Evolutionary conservation across 495 filamentous ascomycete species (phyloP).

Genomic region (Schizothecium vesticola): DNA sequence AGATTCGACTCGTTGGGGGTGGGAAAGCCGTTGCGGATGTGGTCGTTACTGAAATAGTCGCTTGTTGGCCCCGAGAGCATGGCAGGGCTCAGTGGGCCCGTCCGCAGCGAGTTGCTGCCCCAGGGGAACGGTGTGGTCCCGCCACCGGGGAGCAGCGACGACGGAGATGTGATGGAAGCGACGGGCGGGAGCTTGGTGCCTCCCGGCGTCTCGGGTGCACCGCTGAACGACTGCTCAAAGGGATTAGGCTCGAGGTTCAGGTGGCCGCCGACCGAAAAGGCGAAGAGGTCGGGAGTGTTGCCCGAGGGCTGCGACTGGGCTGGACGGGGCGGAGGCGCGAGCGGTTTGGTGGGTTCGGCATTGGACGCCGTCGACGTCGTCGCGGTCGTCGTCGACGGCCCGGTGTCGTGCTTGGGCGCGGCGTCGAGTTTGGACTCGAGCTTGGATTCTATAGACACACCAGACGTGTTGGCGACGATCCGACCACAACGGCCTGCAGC

Average conservation of each 20-base stretch:
- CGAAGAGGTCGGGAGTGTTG: constrained; percentile 71
- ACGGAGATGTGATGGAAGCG: constrained; percentile 86
- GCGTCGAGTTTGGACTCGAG: constrained; percentile 37
- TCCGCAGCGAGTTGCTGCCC: constrained; percentile 76
- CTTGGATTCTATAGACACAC: constrained; percentile 17
- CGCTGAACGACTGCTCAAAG: constrained; percentile 88
- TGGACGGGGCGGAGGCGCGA: constrained; percentile 78
- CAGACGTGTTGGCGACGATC: constrained; percentile 21
- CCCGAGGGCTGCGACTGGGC: constrained; percentile 31
- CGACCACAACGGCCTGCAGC: not conserved
- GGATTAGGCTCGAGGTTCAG: constrained; percentile 84
- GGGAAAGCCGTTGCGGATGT: constrained; percentile 78
- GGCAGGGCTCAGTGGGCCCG: constrained; percentile 90
- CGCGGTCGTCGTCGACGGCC: not conserved
- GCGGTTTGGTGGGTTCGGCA: constrained; percentile 48
- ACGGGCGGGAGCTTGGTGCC: constrained; percentile 88
- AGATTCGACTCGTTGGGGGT: constrained; percentile 97
- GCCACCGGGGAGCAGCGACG: constrained; percentile 66
- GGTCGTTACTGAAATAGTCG: constrained; percentile 66
- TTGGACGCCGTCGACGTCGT: constrained; percentile 29
- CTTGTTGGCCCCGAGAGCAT: constrained; percentile 87
- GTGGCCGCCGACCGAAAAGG: constrained; percentile 51
- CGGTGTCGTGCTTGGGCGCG: constrained; percentile 29
- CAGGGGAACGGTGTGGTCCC: constrained; percentile 68
- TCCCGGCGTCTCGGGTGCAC: constrained; percentile 69